Conservation (phyloP, 352 stramenopile genomes). For the Globisporangium camurandrum region DNA sequence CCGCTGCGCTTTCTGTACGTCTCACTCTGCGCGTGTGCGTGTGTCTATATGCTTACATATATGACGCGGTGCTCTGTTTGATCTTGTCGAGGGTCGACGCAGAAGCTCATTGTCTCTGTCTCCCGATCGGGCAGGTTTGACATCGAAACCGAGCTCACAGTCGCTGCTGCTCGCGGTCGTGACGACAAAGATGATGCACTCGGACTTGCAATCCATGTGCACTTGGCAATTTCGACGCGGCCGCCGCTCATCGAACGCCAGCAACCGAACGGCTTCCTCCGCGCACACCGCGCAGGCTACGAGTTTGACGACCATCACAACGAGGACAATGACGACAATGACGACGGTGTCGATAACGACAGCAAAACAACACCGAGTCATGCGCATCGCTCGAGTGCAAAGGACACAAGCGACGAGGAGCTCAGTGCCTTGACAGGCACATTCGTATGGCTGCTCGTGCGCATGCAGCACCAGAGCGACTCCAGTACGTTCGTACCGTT, state of each 20-base stretch:
- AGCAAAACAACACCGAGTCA: background rate
- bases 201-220: conserved; percentile 31
- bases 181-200: conserved; percentile 4
- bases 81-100: too few relatives aligned
- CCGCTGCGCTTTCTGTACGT: conserved; percentile 49
- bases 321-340: conserved; percentile 3
- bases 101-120: too few relatives aligned
- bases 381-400: background rate
- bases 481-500: background rate
- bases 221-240: conserved; percentile 25
- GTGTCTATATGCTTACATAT: background rate
- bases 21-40: conserved; percentile 6
- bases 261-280: conserved; percentile 29
- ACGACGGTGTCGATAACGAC: background rate
- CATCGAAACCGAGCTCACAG: conserved; percentile 30
- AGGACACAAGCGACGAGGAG: conserved; percentile 5
- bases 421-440: conserved; percentile 19
- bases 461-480: conserved; percentile 20
- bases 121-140: conserved; percentile 27
- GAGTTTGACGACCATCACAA: conserved; percentile 7
- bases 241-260: conserved; percentile 27
- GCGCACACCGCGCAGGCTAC: conserved; percentile 14
- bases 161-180: conserved; percentile 3
- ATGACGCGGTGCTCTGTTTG: background rate
- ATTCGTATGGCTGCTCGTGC: conserved; percentile 44